phyloP scores from a whole-genome alignment of 805 yeast genomes.

The Myxozyma vanderwaltii region DNA sequence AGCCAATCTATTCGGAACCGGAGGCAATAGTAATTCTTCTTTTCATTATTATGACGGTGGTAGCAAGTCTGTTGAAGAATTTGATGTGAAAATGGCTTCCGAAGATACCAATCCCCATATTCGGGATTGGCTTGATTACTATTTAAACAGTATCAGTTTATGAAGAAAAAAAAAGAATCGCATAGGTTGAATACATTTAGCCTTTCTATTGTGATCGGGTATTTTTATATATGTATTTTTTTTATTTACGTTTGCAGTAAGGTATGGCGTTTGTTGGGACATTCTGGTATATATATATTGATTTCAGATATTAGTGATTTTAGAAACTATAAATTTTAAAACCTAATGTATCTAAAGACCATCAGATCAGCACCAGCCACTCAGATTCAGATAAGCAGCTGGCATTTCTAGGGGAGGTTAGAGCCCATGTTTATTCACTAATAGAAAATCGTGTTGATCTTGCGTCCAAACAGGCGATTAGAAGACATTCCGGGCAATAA shows the following conservation, averaged over 20 bases:
- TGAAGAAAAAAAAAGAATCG: background rate
- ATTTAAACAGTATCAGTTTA: background rate
- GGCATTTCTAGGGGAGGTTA: too few relatives aligned
- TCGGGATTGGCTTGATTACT: background rate
- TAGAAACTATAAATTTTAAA: too few relatives aligned
- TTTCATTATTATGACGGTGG: background rate
- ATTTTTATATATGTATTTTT: too few relatives aligned
- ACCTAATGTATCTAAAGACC: too few relatives aligned
- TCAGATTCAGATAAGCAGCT: too few relatives aligned
- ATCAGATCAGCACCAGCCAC: too few relatives aligned
- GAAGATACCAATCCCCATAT: background rate
- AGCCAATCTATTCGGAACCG: background rate
- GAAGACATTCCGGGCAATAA: background rate
- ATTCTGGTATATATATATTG: too few relatives aligned
- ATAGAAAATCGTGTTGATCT: background rate
- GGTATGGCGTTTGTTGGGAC: too few relatives aligned
- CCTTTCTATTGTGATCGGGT: too few relatives aligned
- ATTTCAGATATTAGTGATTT: too few relatives aligned
- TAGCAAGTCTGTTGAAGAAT: background rate
- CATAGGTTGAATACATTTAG: too few relatives aligned
- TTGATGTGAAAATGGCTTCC: background rate
- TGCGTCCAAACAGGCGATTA: background rate
- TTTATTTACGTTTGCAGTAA: too few relatives aligned
- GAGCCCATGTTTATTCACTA: background rate
- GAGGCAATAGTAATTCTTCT: background rate